These are phyloP conservation scores for Leavenworthia alabamica DNA, from an alignment of 345 rosid genomes.

Conservation along the genomic window DNA sequence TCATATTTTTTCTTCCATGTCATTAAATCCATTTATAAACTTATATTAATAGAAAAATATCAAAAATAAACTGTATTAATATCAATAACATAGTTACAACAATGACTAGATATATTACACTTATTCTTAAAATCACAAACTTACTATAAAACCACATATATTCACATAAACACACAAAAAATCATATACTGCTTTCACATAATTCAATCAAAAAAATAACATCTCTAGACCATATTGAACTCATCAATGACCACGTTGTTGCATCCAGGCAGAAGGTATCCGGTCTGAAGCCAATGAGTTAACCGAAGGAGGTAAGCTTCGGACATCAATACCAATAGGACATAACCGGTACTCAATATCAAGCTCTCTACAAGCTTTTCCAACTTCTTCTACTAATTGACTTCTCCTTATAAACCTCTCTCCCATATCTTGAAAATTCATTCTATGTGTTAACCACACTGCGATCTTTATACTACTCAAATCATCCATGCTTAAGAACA, in stretches of 20 bases:
- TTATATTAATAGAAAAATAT: too few relatives aligned
- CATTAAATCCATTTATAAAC: too few relatives aligned
- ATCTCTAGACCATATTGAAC: too few relatives aligned
- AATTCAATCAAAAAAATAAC: neutral
- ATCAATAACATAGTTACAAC: too few relatives aligned
- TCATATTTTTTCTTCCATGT: neutral
- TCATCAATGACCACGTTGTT: constrained; percentile 14
- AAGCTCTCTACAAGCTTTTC: constrained; percentile 59
- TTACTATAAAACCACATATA: too few relatives aligned
- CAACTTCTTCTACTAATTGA: constrained; percentile 60
- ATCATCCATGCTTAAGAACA: constrained; percentile 50
- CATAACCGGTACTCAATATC: constrained; percentile 71
- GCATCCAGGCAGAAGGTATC: constrained; percentile 41
- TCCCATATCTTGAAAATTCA: constrained; percentile 81
- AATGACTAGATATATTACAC: neutral
- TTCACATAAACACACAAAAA: too few relatives aligned
- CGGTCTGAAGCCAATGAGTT: constrained; percentile 30
- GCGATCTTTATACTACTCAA: constrained; percentile 55
- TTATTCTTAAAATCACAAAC: neutral
- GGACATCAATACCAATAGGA: constrained; percentile 54
- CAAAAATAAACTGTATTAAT: too few relatives aligned
- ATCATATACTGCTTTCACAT: neutral
- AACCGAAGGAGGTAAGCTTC: constrained; percentile 39
- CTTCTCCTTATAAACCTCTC: constrained; percentile 58
- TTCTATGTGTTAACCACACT: constrained; percentile 60